A percentile compares a stretch with the other conserved stretches of the same genome.
Evolutionary conservation across 228 moss, liverwort and hornwort species (phyloP).

Genomic region (Sphagnum magellanicum): DNA sequence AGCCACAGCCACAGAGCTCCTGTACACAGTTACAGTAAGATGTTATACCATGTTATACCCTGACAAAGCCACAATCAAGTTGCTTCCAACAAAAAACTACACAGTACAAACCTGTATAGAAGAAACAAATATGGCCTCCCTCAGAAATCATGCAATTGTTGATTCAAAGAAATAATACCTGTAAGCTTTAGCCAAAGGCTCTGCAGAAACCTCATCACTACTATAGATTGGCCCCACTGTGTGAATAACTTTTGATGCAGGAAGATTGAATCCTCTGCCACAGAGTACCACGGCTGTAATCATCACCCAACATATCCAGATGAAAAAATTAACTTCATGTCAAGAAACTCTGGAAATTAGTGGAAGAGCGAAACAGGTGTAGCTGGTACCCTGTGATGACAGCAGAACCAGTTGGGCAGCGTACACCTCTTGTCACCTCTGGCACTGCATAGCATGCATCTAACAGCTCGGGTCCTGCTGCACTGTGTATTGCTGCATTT

Average conservation of each 20-base stretch:
- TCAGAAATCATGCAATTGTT: no score
- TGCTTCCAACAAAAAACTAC: no score
- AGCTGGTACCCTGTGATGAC: constrained; percentile 50
- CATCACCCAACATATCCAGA: no score
- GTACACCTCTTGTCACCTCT: constrained; percentile 47
- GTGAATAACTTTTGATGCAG: constrained; percentile 64
- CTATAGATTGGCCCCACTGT: constrained; percentile 76
- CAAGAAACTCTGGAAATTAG: no score
- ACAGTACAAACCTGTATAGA: no score
- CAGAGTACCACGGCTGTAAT: neutral
- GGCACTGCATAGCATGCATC: constrained; percentile 53
- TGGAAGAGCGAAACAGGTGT: neutral
- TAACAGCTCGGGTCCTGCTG: constrained; percentile 48
- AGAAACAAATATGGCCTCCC: no score
- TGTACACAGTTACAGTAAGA: constrained; percentile 3
- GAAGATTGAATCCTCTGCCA: constrained; percentile 61
- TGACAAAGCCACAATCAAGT: no score
- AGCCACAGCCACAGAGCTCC: constrained; percentile 46
- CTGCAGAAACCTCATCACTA: constrained; percentile 13
- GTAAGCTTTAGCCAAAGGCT: constrained; percentile 38
- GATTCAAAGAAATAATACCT: constrained; percentile 8
- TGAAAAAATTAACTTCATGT: no score
- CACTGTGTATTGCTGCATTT: constrained; percentile 58
- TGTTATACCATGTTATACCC: no score
- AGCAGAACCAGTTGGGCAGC: constrained; percentile 70